Base-by-base conservation (phyloP, 352 stramenopile genomes). In the Pythium pectinolyticum region DNA sequence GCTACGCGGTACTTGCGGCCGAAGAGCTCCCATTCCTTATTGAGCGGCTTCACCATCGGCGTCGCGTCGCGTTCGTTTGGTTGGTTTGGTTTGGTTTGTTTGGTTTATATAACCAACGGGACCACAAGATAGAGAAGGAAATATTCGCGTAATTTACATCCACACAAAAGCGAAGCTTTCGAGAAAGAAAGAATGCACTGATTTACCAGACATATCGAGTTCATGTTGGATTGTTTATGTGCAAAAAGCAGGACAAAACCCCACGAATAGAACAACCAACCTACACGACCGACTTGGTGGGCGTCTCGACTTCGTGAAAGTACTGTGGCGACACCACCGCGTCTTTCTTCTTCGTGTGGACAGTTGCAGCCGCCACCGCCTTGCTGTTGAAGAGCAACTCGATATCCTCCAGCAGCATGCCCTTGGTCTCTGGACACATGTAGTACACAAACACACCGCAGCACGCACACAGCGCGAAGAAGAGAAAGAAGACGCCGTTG, bases 1-100 rank as follows among this genome's bases (percentile, higher is more conserved):
- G 50, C 24, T 17, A 86, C 70, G 56, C 76, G 73, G 64, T 89
- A 89, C 69, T 73, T 82, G 27, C 48, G 57, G 4, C 80, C 78
- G 52, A 89, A 89, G 68, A 86, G 63, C 72, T 82, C 71, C 80
- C 80, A 89, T 75, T 86, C 78, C 58, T 87, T 82, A 54, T 84
- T 85, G 11, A 85, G 68, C 22, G 68, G 72, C 63, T 80, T 83
- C 12, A 84, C 76, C 80, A 89, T 89, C 11, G 35, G 25, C 22
- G 24, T 2, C 2, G 0, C 5, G 27, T 11, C 22, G 22, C 34
- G 59, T 28, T 37, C 25, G 62, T 69, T 69, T 19, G 51, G 56
- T 64, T 56, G 25, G n/a, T n/a, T n/a, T n/a, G n/a, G n/a, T n/a
- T n/a, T 14, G 32, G 4, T 40, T 52, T 37, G 45, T n/a, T 5